Evolutionary conservation across 768 basidiomycete species (phyloP).

Genomic region (Leccinum subgranulosum): DNA sequence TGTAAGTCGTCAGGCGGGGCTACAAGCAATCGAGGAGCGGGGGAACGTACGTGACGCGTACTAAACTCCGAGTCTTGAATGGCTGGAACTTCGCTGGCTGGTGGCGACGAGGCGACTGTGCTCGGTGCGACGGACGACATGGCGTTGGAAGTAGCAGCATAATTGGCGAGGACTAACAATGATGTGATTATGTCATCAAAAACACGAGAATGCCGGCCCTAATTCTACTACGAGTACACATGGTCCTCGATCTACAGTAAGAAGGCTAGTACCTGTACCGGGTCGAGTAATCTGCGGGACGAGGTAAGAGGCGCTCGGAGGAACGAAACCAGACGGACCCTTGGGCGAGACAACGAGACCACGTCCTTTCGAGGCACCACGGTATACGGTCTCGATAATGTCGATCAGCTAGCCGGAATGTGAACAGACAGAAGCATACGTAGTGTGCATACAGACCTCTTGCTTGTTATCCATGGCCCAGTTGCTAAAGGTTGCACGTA

Average conservation of each 20-base stretch:
- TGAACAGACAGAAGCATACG: neutral
- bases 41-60: conserved; percentile 19
- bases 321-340: conserved; percentile 46
- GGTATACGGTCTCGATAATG: conserved; percentile 96
- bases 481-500: conserved; percentile 55
- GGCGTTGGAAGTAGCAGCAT: conserved; percentile 8
- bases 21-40: neutral
- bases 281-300: conserved; percentile 68
- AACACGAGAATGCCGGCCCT: conserved; percentile 30
- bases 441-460: conserved; percentile 55
- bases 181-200: conserved; percentile 25
- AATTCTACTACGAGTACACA: neutral
- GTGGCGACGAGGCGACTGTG: conserved; percentile 28
- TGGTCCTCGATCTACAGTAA: neutral
- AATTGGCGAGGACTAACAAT: neutral
- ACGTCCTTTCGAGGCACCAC: conserved; percentile 95
- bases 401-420: conserved; percentile 72
- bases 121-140: conserved; percentile 24
- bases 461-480: conserved; percentile 99
- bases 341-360: conserved; percentile 97
- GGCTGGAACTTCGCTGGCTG: conserved; percentile 12
- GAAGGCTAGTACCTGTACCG: conserved; percentile 71
- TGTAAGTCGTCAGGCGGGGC: neutral
- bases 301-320: neutral
- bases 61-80: conserved; percentile 2